Base-by-base conservation (phyloP, 305 asterid genomes). In the Solanum hybrid region DNA sequence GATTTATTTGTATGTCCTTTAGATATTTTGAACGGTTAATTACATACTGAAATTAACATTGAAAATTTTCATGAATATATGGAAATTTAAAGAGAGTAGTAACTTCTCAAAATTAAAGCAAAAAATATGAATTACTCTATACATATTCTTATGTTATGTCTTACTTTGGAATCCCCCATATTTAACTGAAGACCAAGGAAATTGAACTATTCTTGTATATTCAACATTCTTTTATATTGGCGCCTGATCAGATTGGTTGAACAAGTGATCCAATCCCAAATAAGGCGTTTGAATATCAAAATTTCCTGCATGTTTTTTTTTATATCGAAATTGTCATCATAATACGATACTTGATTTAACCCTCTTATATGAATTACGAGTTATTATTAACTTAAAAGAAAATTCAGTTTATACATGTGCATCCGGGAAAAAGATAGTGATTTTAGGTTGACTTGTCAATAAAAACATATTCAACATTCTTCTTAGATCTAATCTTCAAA, bases 211-310 rank as follows among this genome's bases (percentile, higher is more conserved):
- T 26, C 14, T 38, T 38, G 45, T 38, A 38, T 38, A 38, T 38
- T 38, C 45, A 38, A 38, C 45, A 38, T 38, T 38, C 2, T 69
- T 51, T n/a, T 66, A n/a, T n/a, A 66, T 22, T 10, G 2, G 11
- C 2, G n/a, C 2, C 1, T 17, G 10, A 6, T 56, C 35, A 4
- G 15, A 0, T 27, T 72, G 2, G 1, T 72, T 27, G 10, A 72
- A 4, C 0, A 72, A 1, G 11, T 27, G 11, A 73, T 69, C 1
- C 0, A n/a, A 64, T 64, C 2, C 1, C 3, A 9, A 64, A n/a
- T 22, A 22, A 64, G 29, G 8, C 0, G 2, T 24, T 3, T 24
- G 32, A 5, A 1, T 11, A 4, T 10, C 8, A 24, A 24, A 69
- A 69, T 24, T 24, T n/a, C 0, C 4, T 24, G 0, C 32, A 24